Base-by-base conservation (phyloP, 768 basidiomycete species). In the Pleurotus tuber-regium region DNA sequence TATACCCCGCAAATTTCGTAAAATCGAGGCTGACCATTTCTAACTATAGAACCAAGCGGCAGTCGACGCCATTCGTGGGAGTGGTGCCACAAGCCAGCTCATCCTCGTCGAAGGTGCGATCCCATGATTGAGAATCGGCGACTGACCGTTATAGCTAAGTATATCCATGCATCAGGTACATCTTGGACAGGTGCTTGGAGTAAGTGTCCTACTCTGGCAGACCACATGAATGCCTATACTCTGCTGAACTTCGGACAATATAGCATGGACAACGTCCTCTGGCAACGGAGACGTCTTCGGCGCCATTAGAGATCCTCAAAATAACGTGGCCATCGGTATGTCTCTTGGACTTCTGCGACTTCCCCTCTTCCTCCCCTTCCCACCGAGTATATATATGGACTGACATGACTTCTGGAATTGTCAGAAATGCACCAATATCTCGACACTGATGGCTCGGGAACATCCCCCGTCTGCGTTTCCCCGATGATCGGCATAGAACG, bases 361-460 rank as follows among this genome's bases (percentile, higher is more conserved):
- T 18, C 19, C 9, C 14, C 5, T 35, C 11, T 28, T 25, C 21
- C 16, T 31, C 16, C 31, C 6, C 12, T n/a, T n/a, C n/a, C n/a
- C n/a, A n/a, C n/a, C n/a, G n/a, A n/a, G n/a, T n/a, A n/a, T n/a
- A n/a, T n/a, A n/a, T n/a, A n/a, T n/a, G n/a, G n/a, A n/a, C n/a
- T n/a, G n/a, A n/a, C n/a, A n/a, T n/a, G n/a, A n/a, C n/a, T n/a
- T n/a, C n/a, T n/a, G n/a, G n/a, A n/a, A n/a, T n/a, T n/a, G n/a
- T n/a, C 1, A 59, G 78, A 79, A 84, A 84, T 84, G 80, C 83
- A 86, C 63, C 82, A 84, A 62, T 86, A 86, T 69, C 82, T 86
- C 58, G 83, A 84, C 64, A 76, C 74, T 25, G 83, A 86, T 59
- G 75, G 79, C 54, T 83, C 80, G n/a, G 81, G 80, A 43, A 83